Percentiles rank a stretch among this genome's conserved stretches.
These are phyloP conservation scores for Aspergillus egyptiacus DNA, from an alignment of 495 filamentous ascomycete genomes.

Conservation along the genomic window DNA sequence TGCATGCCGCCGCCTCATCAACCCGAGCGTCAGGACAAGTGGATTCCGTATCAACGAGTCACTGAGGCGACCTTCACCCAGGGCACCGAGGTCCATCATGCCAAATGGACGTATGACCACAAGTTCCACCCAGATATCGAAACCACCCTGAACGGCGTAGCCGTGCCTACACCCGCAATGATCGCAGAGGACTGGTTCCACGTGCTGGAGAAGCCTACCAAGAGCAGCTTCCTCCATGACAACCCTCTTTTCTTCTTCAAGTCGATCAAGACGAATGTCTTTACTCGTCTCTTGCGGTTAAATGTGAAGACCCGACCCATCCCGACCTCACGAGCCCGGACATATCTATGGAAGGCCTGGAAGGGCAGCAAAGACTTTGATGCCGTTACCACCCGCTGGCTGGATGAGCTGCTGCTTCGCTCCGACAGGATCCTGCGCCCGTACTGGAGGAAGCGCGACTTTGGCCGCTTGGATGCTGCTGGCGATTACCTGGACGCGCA, in stretches of 20 bases:
- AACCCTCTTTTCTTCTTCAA: slow-evolving; percentile 50
- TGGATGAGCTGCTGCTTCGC: slow-evolving; percentile 56
- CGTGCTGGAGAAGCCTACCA: slow-evolving; percentile 49
- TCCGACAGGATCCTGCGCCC: slow-evolving; percentile 45
- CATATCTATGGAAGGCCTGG: slow-evolving; percentile 59
- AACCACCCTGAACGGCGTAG: slow-evolving; percentile 49
- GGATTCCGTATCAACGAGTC: slow-evolving; percentile 53
- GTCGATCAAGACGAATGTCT: slow-evolving; percentile 36
- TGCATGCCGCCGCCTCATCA: slow-evolving; percentile 46
- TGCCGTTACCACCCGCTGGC: slow-evolving; percentile 53
- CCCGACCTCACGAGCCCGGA: slow-evolving; percentile 51
- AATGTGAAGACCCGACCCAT: slow-evolving; percentile 45
- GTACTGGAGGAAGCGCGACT: slow-evolving; percentile 54
- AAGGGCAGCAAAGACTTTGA: slow-evolving; percentile 51
- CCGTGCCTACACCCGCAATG: slow-evolving; percentile 48
- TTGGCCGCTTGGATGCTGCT: slow-evolving; percentile 45
- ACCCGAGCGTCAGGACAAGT: slow-evolving; percentile 47
- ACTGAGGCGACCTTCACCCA: slow-evolving; percentile 52
- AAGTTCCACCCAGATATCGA: slow-evolving; percentile 54
- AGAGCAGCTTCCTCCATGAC: slow-evolving; percentile 48
- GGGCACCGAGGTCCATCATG: slow-evolving; percentile 43
- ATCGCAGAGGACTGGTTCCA: slow-evolving; percentile 50
- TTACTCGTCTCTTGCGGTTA: slow-evolving; percentile 39
- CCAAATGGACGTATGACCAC: slow-evolving; percentile 54
- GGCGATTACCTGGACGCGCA: slow-evolving; percentile 47